These are phyloP conservation scores for Serendipita indica DNA, from an alignment of 768 basidiomycete genomes.

Conservation along the genomic window DNA sequence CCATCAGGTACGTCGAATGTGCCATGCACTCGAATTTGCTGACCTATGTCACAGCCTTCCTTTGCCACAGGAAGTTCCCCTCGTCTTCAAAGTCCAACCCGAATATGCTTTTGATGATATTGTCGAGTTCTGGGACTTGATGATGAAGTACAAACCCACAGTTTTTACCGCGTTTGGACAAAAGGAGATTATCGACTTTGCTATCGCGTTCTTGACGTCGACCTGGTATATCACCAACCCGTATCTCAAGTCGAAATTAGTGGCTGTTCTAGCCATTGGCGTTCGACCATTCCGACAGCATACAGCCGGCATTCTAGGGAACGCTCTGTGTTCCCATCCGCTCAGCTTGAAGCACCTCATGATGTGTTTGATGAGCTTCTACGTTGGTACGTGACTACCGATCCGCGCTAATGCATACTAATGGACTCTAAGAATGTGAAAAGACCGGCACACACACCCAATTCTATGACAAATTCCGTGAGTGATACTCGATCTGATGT, in stretches of 20 bases:
- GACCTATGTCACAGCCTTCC: conserved; percentile 47
- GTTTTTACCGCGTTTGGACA: conserved; percentile 76
- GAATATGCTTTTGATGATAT: conserved; percentile 93
- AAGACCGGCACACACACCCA: conserved; percentile 95
- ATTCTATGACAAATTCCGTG: conserved; percentile 97
- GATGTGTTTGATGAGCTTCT: conserved; percentile 83
- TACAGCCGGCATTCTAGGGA: conserved; percentile 63
- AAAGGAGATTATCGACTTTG: conserved; percentile 72
- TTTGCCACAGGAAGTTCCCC: conserved; percentile 69
- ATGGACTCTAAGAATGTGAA: conserved; percentile 68
- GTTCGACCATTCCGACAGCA: conserved; percentile 34
- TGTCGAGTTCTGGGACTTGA: conserved; percentile 74
- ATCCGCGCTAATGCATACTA: not conserved
- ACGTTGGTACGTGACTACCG: conserved; percentile 50
- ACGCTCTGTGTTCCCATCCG: conserved; percentile 68
- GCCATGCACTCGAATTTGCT: not conserved
- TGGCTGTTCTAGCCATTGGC: conserved; percentile 62
- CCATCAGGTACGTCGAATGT: conserved; percentile 40
- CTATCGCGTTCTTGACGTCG: conserved; percentile 79
- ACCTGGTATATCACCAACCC: conserved; percentile 99
- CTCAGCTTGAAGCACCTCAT: conserved; percentile 80
- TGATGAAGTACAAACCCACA: conserved; percentile 67
- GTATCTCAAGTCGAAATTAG: conserved; percentile 90
- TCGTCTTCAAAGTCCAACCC: conserved; percentile 73
- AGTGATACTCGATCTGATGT: conserved; percentile 22